Conservation (phyloP, 257 asterid species). For the Solanum corneliomulleri region DNA sequence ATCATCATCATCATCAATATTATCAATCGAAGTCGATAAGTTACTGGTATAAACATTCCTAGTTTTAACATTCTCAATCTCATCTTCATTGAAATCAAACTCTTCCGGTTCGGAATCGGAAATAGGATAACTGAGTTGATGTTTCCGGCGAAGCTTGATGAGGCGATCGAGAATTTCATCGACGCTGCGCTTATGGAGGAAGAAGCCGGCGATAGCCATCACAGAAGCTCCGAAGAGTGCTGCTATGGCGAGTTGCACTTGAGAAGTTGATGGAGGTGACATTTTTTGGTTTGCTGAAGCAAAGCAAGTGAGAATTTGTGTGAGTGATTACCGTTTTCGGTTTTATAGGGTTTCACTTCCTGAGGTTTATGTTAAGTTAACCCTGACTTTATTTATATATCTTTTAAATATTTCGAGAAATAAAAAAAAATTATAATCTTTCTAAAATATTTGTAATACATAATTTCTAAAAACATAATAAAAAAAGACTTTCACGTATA, state of each 20-base stretch:
- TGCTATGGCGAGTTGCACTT: constrained; percentile 59
- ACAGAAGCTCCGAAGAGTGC: constrained; percentile 89
- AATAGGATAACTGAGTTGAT: not conserved
- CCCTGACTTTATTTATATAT: not conserved
- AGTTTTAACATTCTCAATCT: not conserved
- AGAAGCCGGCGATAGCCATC: constrained; percentile 86
- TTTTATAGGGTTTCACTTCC: constrained; percentile 13
- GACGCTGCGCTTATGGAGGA: constrained; percentile 82
- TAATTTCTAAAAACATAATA: no score
- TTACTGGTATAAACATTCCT: constrained; percentile 14
- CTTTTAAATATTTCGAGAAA: no score
- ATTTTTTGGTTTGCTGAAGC: constrained; percentile 1
- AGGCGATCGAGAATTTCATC: constrained; percentile 82
- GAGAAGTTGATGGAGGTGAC: constrained; percentile 29
- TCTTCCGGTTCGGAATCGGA: not conserved
- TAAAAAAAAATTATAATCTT: no score
- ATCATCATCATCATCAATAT: constrained; percentile 10
- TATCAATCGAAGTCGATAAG: constrained; percentile 15
- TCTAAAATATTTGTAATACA: no score
- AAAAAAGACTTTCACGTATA: no score
- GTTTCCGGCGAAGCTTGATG: constrained; percentile 51
- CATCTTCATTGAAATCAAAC: constrained; percentile 24
- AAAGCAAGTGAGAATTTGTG: not conserved
- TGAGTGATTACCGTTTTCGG: constrained; percentile 8
- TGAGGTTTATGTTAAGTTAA: not conserved